Evolutionary conservation across 805 yeast genomes (phyloP), one percentile per base, ranked within the genome.

Genomic region (Ogataea degrootiae): DNA sequence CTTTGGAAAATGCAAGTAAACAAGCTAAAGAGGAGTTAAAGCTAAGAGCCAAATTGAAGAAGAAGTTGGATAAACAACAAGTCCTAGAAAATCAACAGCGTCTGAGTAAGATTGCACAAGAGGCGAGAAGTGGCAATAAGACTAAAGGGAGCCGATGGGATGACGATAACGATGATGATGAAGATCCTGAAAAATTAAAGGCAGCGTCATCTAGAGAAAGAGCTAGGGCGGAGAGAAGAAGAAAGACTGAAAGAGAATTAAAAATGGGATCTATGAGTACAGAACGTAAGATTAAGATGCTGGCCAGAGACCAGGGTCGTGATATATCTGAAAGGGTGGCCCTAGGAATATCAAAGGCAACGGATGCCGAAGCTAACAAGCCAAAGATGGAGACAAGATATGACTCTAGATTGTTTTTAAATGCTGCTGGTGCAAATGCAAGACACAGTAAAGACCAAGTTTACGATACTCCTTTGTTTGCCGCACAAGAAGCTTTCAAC

Each of bases 1-100:
- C 97, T 0, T 71, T 92, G 44, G 83, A 80, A 44, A 67, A 69
- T 15, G 96, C 94, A 0, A 92, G 82, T 44, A 66, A 71, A 22
- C 70, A 75, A 44, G 85, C 85, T 1, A 68, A 85, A 42, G 75
- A 77, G 41, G 82, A 80, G 47, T 71, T 84, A 34, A 71, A 71
- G 41, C 59, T 74, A 46, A 71, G 84, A 45, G 73, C 77, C 22
- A 73, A 72, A 34, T 63, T 76, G 65, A 76, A 75, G 57, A 70
- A 70, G 51, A 68, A 72, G 55, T 57, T 73, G 35, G 79, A 79
- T 15, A 82, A 77, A 53, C 69, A 75, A 54, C 79, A 79, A 52
- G 66, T 69, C 3, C 61, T 62, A 34, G 76, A 69, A 37, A 76
- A 73, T 50, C 87, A 81, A 54, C 77, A 75, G 48, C 73, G 71